These are phyloP conservation scores for Passiflora organensis DNA, from an alignment of 345 rosid species.

Conservation along the genomic window DNA sequence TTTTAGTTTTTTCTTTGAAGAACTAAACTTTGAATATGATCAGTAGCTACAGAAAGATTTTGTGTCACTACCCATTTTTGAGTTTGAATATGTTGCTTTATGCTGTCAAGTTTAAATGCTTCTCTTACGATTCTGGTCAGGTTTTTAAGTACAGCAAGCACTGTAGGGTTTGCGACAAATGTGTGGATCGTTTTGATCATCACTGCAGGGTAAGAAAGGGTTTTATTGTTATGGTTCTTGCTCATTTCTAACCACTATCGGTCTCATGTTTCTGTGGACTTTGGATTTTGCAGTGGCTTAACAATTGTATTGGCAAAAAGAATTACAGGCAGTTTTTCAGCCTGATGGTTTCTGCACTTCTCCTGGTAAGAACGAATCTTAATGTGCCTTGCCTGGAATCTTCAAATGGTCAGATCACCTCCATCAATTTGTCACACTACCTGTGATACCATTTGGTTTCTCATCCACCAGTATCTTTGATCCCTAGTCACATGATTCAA, in stretches of 20 bases:
- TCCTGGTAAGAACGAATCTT: slow-evolving; percentile 58
- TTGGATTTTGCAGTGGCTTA: slow-evolving; percentile 73
- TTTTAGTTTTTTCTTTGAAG: too few species aligned
- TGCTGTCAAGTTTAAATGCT: too few species aligned
- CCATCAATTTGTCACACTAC: background rate
- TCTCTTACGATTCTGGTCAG: slow-evolving; percentile 34
- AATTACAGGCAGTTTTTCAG: slow-evolving; percentile 90
- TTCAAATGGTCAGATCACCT: slow-evolving; percentile 14
- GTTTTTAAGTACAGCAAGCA: slow-evolving; percentile 97
- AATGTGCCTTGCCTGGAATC: slow-evolving; percentile 18
- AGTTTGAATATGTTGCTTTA: too few species aligned
- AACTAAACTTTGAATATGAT: too few species aligned
- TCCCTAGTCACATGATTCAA: background rate
- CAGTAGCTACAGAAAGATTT: too few species aligned
- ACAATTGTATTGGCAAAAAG: slow-evolving; percentile 84
- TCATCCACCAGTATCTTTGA: background rate
- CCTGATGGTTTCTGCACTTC: slow-evolving; percentile 78
- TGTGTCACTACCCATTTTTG: too few species aligned
- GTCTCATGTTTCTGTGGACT: slow-evolving; percentile 13
- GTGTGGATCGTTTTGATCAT: slow-evolving; percentile 88
- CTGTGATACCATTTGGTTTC: background rate
- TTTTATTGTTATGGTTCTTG: slow-evolving; percentile 1
- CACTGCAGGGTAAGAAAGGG: slow-evolving; percentile 79
- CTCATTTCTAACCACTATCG: background rate
- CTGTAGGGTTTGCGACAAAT: slow-evolving; percentile 96